Percentiles rank a stretch among this genome's conserved stretches.
Conservation (phyloP, 2,329 filamentous ascomycete species). For the Talaromyces sp. region DNA sequence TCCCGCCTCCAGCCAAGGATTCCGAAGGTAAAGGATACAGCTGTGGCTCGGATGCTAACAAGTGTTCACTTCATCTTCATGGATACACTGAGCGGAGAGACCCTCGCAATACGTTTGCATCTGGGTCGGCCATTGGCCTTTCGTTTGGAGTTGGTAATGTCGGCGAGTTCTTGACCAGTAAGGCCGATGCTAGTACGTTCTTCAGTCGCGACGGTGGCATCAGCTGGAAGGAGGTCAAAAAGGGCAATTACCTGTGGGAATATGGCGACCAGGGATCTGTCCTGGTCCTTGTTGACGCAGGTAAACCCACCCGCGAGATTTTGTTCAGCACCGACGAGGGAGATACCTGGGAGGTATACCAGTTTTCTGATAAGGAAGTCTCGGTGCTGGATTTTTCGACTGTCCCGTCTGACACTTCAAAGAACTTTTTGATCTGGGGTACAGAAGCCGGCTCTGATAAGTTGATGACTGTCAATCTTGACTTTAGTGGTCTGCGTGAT, state of each 20-base stretch:
- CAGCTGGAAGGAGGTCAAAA: slow-evolving; percentile 79
- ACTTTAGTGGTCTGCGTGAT: slow-evolving; percentile 80
- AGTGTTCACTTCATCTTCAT: slow-evolving; percentile 88
- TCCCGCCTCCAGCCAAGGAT: slow-evolving; percentile 71
- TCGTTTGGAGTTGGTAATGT: slow-evolving; percentile 94
- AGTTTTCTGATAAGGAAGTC: slow-evolving; percentile 71
- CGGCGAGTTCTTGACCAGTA: slow-evolving; percentile 53
- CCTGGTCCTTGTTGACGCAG: slow-evolving; percentile 78
- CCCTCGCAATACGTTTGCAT: slow-evolving; percentile 81
- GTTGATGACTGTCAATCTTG: slow-evolving; percentile 75
- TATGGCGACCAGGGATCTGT: slow-evolving; percentile 94
- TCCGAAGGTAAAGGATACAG: slow-evolving; percentile 68
- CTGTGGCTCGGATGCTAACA: slow-evolving; percentile 61
- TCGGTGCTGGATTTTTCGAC: slow-evolving; percentile 79
- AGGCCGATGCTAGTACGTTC: slow-evolving; percentile 75
- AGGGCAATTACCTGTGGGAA: slow-evolving; percentile 88
- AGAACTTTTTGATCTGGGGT: slow-evolving; percentile 91
- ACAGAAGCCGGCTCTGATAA: slow-evolving; percentile 47
- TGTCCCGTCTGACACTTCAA: slow-evolving; percentile 80
- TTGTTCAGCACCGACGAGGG: slow-evolving; percentile 82
- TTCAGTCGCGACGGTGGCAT: slow-evolving; percentile 90
- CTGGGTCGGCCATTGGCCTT: slow-evolving; percentile 80
- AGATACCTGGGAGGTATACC: slow-evolving; percentile 70
- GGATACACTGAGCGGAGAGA: slow-evolving; percentile 90
- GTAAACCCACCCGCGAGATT: slow-evolving; percentile 64